phyloP scores from a whole-genome alignment of 192 early-diverging fungal genomes.

The Coemansia nantahalensis region DNA sequence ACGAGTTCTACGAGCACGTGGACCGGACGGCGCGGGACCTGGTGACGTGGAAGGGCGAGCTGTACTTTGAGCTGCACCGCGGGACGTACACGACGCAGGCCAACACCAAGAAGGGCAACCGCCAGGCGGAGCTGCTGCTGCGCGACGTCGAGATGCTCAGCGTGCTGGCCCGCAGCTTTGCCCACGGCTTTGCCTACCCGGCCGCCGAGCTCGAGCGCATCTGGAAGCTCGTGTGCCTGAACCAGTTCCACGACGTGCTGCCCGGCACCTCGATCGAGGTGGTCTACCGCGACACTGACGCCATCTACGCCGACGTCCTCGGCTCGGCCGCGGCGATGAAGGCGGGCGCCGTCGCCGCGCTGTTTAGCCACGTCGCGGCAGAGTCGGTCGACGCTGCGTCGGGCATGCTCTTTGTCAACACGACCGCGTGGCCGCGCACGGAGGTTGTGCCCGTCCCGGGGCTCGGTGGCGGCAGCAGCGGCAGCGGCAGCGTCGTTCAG shows the following conservation, averaged over 20 bases:
- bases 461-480: neutral
- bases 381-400: conserved; percentile 9
- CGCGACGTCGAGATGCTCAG: conserved; percentile 80
- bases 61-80: conserved; percentile 98
- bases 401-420: conserved; percentile 60
- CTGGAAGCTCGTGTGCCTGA: conserved; percentile 89
- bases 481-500: conserved; percentile 7
- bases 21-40: conserved; percentile 68
- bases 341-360: conserved; percentile 42
- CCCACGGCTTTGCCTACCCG: conserved; percentile 59
- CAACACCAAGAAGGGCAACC: conserved; percentile 80
- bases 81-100: conserved; percentile 97
- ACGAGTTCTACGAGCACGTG: conserved; percentile 81
- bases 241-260: conserved; percentile 98
- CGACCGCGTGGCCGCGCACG: conserved; percentile 64
- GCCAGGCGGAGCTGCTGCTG: conserved; percentile 78
- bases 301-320: conserved; percentile 40
- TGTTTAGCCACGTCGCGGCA: conserved; percentile 23
- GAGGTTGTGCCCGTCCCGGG: conserved; percentile 67
- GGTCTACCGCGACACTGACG: conserved; percentile 84
- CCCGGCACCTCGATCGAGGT: conserved; percentile 89
- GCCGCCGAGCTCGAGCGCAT: conserved; percentile 69
- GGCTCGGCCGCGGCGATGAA: conserved; percentile 48
- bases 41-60: conserved; percentile 90
- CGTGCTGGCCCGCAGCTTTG: conserved; percentile 40